Evolutionary conservation across 2,329 filamentous ascomycete genomes (phyloP).

Genomic region (Penicillium vulpinum): DNA sequence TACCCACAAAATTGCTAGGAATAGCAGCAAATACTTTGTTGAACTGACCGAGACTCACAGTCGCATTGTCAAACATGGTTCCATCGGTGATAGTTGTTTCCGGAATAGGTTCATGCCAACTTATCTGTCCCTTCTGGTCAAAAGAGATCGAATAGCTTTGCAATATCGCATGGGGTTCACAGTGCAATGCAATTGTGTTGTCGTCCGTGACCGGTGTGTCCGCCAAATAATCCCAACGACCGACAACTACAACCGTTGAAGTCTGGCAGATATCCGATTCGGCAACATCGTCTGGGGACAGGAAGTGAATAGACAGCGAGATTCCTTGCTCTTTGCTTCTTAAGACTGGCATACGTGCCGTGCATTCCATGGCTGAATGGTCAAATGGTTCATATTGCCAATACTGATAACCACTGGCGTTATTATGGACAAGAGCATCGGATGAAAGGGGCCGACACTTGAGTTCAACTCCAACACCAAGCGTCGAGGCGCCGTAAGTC

Average conservation of each 20-base stretch:
- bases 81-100: constrained; percentile 25
- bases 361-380: constrained; percentile 26
- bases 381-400: constrained; percentile 31
- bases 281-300: constrained; percentile 26
- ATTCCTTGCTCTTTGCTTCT: constrained; percentile 26
- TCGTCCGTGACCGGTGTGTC: constrained; percentile 21
- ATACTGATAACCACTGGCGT: constrained; percentile 13
- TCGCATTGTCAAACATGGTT: constrained; percentile 35
- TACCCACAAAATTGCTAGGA: constrained; percentile 33
- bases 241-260: constrained; percentile 34
- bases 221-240: constrained; percentile 35
- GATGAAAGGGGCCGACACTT: constrained; percentile 26
- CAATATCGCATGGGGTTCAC: constrained; percentile 29
- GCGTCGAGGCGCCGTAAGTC: constrained; percentile 29
- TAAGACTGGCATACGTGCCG: constrained; percentile 29
- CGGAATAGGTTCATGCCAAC: constrained; percentile 14
- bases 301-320: constrained; percentile 36
- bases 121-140: constrained; percentile 33
- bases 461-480: constrained; percentile 31
- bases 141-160: constrained; percentile 30
- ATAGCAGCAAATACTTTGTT: constrained; percentile 40
- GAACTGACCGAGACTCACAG: constrained; percentile 36
- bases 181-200: constrained; percentile 37
- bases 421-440: constrained; percentile 14
- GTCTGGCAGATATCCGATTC: constrained; percentile 32